Percentiles rank a stretch among this genome's conserved stretches.
Conservation (phyloP, 23 red algal genomes). For the Gracilariopsis chorda region DNA sequence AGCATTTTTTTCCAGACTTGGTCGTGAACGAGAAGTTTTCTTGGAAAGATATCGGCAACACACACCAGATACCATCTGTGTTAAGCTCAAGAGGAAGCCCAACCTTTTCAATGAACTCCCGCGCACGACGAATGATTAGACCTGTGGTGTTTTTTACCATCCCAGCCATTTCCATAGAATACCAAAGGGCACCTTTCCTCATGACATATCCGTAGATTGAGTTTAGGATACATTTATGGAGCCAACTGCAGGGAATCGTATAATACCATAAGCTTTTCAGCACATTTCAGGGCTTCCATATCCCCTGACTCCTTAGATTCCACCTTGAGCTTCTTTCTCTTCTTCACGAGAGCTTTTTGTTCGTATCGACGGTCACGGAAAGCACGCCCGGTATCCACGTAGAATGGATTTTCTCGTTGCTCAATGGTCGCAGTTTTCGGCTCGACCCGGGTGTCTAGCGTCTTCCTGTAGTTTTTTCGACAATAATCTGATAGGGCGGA, state of each 20-base stretch:
- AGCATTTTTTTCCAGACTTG: constrained; percentile 35
- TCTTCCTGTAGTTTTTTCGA: constrained; percentile 64
- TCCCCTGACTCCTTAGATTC: constrained; percentile 52
- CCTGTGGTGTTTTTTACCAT: constrained; percentile 96
- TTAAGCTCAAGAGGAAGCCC: constrained; percentile 95
- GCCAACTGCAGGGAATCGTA: constrained; percentile 98
- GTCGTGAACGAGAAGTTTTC: constrained; percentile 75
- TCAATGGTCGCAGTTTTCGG: constrained; percentile 79
- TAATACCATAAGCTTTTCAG: constrained; percentile 76
- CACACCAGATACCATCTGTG: constrained; percentile 99
- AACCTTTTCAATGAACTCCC: constrained; percentile 91
- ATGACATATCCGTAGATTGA: constrained; percentile 99
- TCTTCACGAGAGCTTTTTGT: constrained; percentile 97
- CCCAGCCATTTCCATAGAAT: constrained; percentile 99
- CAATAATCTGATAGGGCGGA: constrained; percentile 86
- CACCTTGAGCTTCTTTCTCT: constrained; percentile 44
- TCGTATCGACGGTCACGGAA: constrained; percentile 98
- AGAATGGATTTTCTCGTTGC: constrained; percentile 98
- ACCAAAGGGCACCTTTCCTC: constrained; percentile 92
- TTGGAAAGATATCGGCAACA: constrained; percentile 82
- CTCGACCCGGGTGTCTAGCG: constrained; percentile 47
- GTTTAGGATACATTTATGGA: constrained; percentile 99
- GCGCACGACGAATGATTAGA: constrained; percentile 87
- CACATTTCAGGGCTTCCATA: constrained; percentile 37
- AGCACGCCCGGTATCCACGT: constrained; percentile 96